Percentiles rank a stretch among this genome's conserved stretches.
Evolutionary conservation across 768 basidiomycete species (phyloP).

Genomic region (Lentinula lateritia): DNA sequence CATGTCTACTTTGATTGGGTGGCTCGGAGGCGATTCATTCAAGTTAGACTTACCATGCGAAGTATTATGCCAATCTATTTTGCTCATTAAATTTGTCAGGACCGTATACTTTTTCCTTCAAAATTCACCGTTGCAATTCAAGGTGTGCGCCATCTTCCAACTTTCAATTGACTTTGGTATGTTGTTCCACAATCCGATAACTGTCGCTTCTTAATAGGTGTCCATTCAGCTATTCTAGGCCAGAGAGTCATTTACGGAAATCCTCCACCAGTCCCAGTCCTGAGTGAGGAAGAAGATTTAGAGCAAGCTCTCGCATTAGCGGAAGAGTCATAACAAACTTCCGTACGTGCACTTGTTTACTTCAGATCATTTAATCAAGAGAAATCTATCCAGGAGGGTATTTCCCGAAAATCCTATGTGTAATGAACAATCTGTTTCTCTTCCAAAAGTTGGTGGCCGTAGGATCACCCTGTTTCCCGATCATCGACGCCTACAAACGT

Average conservation of each 20-base stretch:
- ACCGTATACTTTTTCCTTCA: conserved; percentile 77
- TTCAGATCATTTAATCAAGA: no score
- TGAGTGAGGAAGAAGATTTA: conserved; percentile 57
- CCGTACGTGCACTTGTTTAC: no score
- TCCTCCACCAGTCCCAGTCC: conserved; percentile 46
- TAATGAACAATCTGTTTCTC: not conserved
- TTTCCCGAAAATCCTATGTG: not conserved
- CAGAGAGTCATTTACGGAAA: conserved; percentile 77
- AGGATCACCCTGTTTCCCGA: no score
- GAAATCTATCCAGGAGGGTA: no score
- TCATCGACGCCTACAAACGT: no score
- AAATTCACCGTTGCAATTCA: conserved; percentile 72
- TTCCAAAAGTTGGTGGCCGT: no score
- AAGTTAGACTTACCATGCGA: conserved; percentile 45
- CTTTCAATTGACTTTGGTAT: conserved; percentile 71
- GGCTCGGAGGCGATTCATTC: conserved; percentile 81
- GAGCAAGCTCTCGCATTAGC: conserved; percentile 68
- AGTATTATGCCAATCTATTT: not conserved
- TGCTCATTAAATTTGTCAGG: conserved; percentile 28
- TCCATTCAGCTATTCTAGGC: conserved; percentile 53
- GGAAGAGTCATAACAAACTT: not conserved
- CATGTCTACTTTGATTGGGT: conserved; percentile 75
- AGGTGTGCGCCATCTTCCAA: conserved; percentile 80
- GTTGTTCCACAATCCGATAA: conserved; percentile 18
- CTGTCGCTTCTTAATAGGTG: conserved; percentile 4